Base-by-base conservation (phyloP, 1,139 yeast genomes). In the Yamadazyma spencermartinsiae region DNA sequence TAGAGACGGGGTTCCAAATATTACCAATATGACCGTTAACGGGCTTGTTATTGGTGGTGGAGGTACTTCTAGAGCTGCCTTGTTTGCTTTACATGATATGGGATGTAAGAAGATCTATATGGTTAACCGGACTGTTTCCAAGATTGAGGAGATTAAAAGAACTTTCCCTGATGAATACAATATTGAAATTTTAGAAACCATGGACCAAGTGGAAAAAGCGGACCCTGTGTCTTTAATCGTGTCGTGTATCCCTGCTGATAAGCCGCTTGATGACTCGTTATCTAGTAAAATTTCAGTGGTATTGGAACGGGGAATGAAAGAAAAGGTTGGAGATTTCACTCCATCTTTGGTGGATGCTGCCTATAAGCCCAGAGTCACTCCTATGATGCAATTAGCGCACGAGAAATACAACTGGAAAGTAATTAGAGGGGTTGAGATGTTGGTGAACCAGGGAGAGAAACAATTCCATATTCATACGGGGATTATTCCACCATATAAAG, bases 31-130 rank as follows among this genome's bases (percentile, higher is more conserved):
- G 12, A 49, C 58, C 5, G 61, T 71, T 14, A 69, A 73, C 41
- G 94, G 89, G 31, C 68, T 92, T 44, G 84, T 92, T 37, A 71
- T 92, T 49, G 99, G 99, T 35, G 96, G 96, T 20, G 99, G 99
- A 32, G 99, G 99, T 35, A 90, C 99, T 26, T 83, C 96, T 0
- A 78, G 97, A 55, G 97, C 98, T 30, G 98, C 98, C 1, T 80
- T 87, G 17, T 90, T 77, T 60, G 98, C 98, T 1, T 73, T 92
- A 52, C 79, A 82, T 54, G 60, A 78, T 46, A 67, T 92, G 68
- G 97, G 97, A 2, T 88, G 95, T 58, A 54, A 69, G 29, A 79
- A 73, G 49, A 86, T 92, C 44, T 89, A 82, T 65, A 71, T 92
- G 69, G 61, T 86, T 42, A 92, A 92, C 68, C 80, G 99, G 56